Percentiles rank a stretch among this genome's conserved stretches.
Conservation (phyloP, 768 basidiomycete species). For the Phylloporus scabripes region DNA sequence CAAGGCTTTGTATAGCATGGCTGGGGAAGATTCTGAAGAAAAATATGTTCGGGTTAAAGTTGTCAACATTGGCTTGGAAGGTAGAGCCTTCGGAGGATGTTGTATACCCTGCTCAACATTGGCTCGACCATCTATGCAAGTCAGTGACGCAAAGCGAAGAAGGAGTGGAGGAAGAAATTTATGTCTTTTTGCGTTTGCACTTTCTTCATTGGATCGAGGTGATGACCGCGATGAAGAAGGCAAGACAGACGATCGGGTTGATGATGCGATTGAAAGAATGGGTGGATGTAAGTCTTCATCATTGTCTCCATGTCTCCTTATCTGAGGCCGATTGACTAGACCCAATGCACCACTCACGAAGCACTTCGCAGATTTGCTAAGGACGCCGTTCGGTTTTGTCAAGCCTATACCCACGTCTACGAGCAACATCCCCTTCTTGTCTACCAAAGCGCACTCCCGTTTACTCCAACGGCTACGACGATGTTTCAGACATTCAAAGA, state of each 20-base stretch:
- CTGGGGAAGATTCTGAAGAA: constrained; percentile 18
- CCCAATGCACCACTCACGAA: constrained; percentile 7
- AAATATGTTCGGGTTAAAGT: constrained; percentile 20
- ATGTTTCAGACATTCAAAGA: constrained; percentile 27
- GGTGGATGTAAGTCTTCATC: constrained; percentile 16
- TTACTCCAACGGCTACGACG: constrained; percentile 23
- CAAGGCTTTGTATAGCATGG: constrained; percentile 21
- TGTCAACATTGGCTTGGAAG: constrained; percentile 16
- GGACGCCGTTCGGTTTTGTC: constrained; percentile 30
- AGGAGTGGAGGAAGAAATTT: constrained; percentile 12
- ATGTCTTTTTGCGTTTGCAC: constrained; percentile 19
- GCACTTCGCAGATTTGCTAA: constrained; percentile 17
- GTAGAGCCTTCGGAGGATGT: constrained; percentile 22
- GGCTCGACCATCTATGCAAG: constrained; percentile 29
- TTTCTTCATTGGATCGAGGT: constrained; percentile 33
- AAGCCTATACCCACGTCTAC: constrained; percentile 27
- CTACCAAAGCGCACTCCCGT: constrained; percentile 29
- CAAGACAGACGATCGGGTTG: constrained; percentile 29
- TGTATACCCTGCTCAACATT: constrained; percentile 21
- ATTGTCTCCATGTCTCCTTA: neutral
- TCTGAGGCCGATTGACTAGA: constrained; percentile 10
- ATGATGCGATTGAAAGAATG: constrained; percentile 25
- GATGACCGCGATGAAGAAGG: constrained; percentile 27
- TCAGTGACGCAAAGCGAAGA: constrained; percentile 2
- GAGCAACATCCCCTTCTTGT: constrained; percentile 31